Base-by-base conservation (phyloP, 2,329 filamentous ascomycete genomes). In the Botrytis medusae region DNA sequence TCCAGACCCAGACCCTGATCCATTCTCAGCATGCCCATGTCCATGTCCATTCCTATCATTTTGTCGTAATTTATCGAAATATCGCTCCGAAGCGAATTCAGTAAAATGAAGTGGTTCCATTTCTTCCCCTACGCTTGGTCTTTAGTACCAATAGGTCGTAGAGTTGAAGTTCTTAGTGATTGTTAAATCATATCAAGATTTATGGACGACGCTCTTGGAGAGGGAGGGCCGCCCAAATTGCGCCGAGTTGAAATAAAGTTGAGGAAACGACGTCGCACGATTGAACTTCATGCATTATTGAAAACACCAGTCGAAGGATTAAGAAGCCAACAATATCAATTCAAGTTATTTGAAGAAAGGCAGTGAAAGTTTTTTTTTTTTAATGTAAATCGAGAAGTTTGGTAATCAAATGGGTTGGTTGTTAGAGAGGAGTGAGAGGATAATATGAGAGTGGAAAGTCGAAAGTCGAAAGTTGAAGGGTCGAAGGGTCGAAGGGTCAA, bases 61-160 rank as follows among this genome's bases (percentile, higher is more conserved):
- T 82, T 89, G 87, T 73, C 83, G 85, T 74, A 91, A 81, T 82
- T 91, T 91, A 72, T 86, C 86, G 76, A 90, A 89, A 79, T 90
- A 91, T 76, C 87, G 87, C 81, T 88, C 85, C 62, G 89, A 91
- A 75, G 88, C 89, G 82, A 91, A 91, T 81, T 91, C 89, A 74
- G 89, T 90, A 75, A 89, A 85, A 76, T 90, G 89, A 77, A 86
- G 85, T 78, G 87, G 88, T 76, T 91, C 89, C 88, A 90, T 68
- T 18, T 90, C 79, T 57, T 79, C 72, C 75, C 73, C 77, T 75
- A 74, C 77, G 78, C 74, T 76, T 76, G 78, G 77, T 68, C 78
- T 65, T 32, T 75, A 78, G 79, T 79, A 75, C 78, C 78, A 79
- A 77, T 74, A 77, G 74, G 75, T 80, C 78, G 77, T 76, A 77